Conservation (phyloP, 208 protist species). For the Porcisia deanei region DNA sequence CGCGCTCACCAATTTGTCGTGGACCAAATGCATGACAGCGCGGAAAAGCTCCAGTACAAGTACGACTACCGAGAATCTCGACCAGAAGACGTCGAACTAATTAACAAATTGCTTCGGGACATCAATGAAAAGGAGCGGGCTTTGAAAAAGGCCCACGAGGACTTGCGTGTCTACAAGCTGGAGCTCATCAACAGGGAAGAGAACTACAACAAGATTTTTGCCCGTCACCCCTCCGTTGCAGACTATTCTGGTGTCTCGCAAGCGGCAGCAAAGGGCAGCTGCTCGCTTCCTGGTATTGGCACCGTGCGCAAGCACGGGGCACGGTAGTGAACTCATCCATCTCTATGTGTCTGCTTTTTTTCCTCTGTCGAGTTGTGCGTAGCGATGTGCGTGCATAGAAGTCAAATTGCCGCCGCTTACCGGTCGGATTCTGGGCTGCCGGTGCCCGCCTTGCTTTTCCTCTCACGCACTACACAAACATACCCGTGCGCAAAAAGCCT, state of each 20-base stretch:
- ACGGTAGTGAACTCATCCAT: conserved; percentile 3
- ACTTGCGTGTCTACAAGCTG: conserved; percentile 94
- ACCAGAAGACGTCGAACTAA: conserved; percentile 86
- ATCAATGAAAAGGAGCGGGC: conserved; percentile 64
- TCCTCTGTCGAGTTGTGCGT: neutral
- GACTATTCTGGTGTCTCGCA: conserved; percentile 28
- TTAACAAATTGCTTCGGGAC: conserved; percentile 87
- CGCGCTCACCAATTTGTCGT: conserved; percentile 33
- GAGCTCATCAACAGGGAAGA: conserved; percentile 95
- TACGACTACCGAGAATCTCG: conserved; percentile 93
- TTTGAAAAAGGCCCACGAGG: conserved; percentile 81
- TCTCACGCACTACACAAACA: no score
- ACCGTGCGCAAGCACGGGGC: conserved; percentile 12
- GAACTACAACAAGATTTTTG: conserved; percentile 95
- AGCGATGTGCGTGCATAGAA: neutral
- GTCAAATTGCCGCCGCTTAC: neutral
- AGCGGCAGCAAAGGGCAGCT: conserved; percentile 1
- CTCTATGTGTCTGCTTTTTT: conserved; percentile 1
- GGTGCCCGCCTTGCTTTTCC: neutral
- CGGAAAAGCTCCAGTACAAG: conserved; percentile 82
- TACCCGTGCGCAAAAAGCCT: conserved; percentile 1
- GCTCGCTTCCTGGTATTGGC: conserved; percentile 14
- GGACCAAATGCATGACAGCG: conserved; percentile 38
- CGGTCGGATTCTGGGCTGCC: neutral
- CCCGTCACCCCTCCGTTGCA: conserved; percentile 59